A percentile compares a stretch with the other conserved stretches of the same genome.
Conservation (phyloP, 2,329 filamentous ascomycete genomes). For the Ceratocystis harringtonii region DNA sequence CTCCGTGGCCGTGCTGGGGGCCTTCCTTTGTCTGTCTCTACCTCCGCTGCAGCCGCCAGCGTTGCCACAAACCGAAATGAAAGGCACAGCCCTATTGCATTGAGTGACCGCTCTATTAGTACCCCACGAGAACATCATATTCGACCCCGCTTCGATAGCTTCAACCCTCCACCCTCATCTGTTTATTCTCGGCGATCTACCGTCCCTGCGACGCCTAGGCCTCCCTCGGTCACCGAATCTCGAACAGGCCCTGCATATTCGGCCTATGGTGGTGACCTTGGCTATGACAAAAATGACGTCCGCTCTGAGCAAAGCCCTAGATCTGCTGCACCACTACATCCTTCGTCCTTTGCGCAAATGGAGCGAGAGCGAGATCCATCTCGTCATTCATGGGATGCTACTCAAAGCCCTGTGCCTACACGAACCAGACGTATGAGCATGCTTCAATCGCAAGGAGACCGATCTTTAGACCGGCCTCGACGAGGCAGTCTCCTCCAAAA, state of each 20-base stretch:
- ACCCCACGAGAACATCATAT: conserved; percentile 5
- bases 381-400: conserved; percentile 9
- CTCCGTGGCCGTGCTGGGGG: conserved; percentile 12
- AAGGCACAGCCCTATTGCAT: conserved; percentile 4
- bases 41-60: neutral
- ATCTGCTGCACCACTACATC: neutral
- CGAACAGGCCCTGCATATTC: conserved; percentile 7
- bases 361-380: conserved; percentile 1
- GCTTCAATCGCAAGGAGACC: neutral
- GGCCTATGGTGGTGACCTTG: neutral
- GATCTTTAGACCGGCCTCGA: neutral
- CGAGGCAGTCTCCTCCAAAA: conserved; percentile 7
- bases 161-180: neutral
- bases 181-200: conserved; percentile 1
- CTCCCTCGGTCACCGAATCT: neutral
- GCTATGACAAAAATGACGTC: neutral
- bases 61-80: neutral
- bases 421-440: neutral
- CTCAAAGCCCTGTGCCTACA: neutral
- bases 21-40: conserved; percentile 6
- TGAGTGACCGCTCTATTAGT: neutral
- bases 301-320: conserved; percentile 5
- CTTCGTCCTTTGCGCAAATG: conserved; percentile 4
- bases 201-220: neutral
- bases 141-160: neutral